Base-by-base conservation (phyloP, 2,329 filamentous ascomycete species). In the Stagonosporopsis vannaccii region DNA sequence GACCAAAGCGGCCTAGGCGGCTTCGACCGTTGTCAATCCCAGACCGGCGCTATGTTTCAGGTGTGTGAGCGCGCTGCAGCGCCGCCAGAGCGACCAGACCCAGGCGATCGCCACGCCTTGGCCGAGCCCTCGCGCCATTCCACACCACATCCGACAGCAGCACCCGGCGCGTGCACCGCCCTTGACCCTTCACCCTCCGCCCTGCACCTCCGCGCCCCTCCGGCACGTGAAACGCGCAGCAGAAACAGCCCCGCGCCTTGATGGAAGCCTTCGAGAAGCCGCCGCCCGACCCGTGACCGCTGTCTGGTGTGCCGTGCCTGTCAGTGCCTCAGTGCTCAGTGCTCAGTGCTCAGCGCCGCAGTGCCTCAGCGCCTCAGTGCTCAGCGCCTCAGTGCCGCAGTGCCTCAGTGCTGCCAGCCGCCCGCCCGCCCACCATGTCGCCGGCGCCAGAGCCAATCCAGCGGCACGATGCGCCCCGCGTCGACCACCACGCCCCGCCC, bases 261-360 rank as follows among this genome's bases (percentile, higher is more conserved):
- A 37, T 67, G 60, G 66, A 67, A 64, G 42, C 23, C 52, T 71
- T 72, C 67, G 63, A 57, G 70, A 73, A 73, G 53, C 42, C 60
- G 39, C 55, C 47, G 53, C 62, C 47, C 60, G 56, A 52, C 57
- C 66, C 65, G 60, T 61, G 63, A 62, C 40, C 58, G 58, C 63
- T 63, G 60, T 20, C 55, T 40, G 20, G 52, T 44, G 12, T 39
- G 39, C 42, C 44, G 39, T 44, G 51, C 43, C n/a, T n/a, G n/a
- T n/a, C n/a, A n/a, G n/a, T n/a, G n/a, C n/a, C n/a, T n/a, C n/a
- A n/a, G n/a, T n/a, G n/a, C n/a, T n/a, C n/a, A n/a, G n/a, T n/a
- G n/a, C n/a, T n/a, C n/a, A n/a, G n/a, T n/a, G n/a, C n/a, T n/a
- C n/a, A n/a, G n/a, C n/a, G n/a, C n/a, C n/a, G n/a, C n/a, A n/a